Base-by-base conservation (phyloP, 75 land plant species). In the Adiantum capillusveneris region DNA sequence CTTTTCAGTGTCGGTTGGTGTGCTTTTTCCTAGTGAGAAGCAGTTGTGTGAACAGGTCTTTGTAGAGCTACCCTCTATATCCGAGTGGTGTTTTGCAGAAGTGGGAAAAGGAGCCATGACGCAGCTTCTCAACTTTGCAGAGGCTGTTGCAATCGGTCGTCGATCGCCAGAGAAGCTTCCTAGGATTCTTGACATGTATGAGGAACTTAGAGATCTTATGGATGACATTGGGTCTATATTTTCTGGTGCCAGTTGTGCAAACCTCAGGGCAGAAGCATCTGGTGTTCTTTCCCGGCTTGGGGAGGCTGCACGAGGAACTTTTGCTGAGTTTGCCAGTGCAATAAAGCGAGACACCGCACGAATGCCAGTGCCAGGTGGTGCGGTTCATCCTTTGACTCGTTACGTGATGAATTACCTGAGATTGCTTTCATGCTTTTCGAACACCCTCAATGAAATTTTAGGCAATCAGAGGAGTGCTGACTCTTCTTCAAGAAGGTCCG, bases 341-440 rank as follows among this genome's bases (percentile, higher is more conserved):
- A 62, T 87, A 18, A 57, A 56, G 25, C 45, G 60, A 0, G 60
- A 71, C 36, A 26, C 60, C 56, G 72, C 85, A n/a, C 55, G 37
- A 25, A 65, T 24, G 16, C 71, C 82, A 45, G 65, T 79, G 25
- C 74, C 78, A 5, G 65, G 71, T 1, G 92, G 92, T 19, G 81
- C 75, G 6, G 48, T 81, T 31, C 88, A 81, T 70, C 88, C 61
- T 30, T 58, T 84, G 16, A 81, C 88, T 0, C 70, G 68, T 18
- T 87, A 87, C 65, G 85, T 84, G 21, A 81, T 87, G 88, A 87
- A 87, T 50, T 87, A 84, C 51, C 56, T 79, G 41, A 67, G 53
- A 20, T 45, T 65, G 25, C 78, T 87, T 26, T 25, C 67, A 0
- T 75, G 46, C 22, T 84, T 75, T 51, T 52, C 31, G 11, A 60